A percentile compares a stretch with the other conserved stretches of the same genome.
Evolutionary conservation across 2,329 filamentous ascomycete genomes (phyloP).

Genomic region (Rhinocladiella similis): DNA sequence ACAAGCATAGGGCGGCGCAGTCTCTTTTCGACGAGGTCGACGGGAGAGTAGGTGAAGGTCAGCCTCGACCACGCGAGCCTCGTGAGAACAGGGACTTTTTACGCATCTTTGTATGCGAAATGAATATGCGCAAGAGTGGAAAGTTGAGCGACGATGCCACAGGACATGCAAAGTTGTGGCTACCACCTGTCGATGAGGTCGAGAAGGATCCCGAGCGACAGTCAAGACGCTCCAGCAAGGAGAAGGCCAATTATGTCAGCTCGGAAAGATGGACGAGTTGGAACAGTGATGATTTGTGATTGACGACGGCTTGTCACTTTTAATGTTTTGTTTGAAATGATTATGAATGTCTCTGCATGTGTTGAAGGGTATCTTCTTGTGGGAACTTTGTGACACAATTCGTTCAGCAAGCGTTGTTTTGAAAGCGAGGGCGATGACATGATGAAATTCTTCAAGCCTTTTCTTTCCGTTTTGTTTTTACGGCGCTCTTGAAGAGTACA

Average conservation of each 20-base stretch:
- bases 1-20: constrained; percentile 33
- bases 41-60: constrained; percentile 17
- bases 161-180: constrained; percentile 59
- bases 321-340: not conserved
- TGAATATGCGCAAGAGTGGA: constrained; percentile 66
- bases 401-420: too few relatives aligned
- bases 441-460: not conserved
- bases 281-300: constrained; percentile 19
- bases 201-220: constrained; percentile 3
- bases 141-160: constrained; percentile 59
- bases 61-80: constrained; percentile 59
- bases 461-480: not conserved
- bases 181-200: constrained; percentile 53
- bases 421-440: too few relatives aligned
- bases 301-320: not conserved
- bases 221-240: not conserved
- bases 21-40: constrained; percentile 11
- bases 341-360: not conserved
- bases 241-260: not conserved
- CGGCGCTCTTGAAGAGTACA: too few relatives aligned
- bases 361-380: too few relatives aligned
- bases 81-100: constrained; percentile 65
- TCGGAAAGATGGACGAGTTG: constrained; percentile 17
- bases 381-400: too few relatives aligned
- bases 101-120: constrained; percentile 64